Conservation (phyloP, 2,329 filamentous ascomycete species). For the Aspergillus sp. region DNA sequence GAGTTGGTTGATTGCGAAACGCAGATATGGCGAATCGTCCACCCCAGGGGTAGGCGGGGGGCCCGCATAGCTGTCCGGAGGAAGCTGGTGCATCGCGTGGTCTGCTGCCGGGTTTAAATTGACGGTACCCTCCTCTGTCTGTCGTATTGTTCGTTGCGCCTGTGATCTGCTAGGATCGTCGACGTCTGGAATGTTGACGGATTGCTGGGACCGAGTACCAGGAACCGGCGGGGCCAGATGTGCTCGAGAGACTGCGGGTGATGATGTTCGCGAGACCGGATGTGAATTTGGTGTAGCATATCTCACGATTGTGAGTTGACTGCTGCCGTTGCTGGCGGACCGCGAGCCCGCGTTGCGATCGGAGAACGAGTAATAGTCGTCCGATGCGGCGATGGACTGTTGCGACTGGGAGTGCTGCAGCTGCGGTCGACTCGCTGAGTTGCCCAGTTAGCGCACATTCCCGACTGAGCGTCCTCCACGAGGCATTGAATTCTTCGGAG, state of each 20-base stretch:
- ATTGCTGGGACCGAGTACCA: conserved; percentile 13
- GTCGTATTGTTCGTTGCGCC: conserved; percentile 27
- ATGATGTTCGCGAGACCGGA: conserved; percentile 28
- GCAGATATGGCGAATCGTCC: conserved; percentile 84
- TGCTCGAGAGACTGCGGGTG: conserved; percentile 27
- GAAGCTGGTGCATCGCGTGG: conserved; percentile 23
- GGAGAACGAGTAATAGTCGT: conserved; percentile 51
- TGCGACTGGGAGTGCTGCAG: conserved; percentile 42
- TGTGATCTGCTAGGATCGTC: conserved; percentile 17
- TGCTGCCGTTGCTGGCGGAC: conserved; percentile 26
- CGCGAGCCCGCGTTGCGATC: conserved; percentile 39
- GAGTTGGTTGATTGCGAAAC: conserved; percentile 84
- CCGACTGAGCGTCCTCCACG: not conserved
- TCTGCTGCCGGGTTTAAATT: conserved; percentile 24
- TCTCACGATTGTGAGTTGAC: conserved; percentile 38
- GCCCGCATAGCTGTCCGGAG: conserved; percentile 28
- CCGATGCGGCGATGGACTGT: conserved; percentile 49
- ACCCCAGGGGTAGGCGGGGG: conserved; percentile 67
- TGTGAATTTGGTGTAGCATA: conserved; percentile 47
- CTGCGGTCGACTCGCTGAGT: conserved; percentile 45
- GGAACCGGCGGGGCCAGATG: conserved; percentile 22
- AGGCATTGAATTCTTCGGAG: not conserved
- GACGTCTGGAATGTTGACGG: conserved; percentile 3
- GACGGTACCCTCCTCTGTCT: conserved; percentile 22
- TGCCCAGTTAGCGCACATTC: conserved; percentile 4